phyloP scores from a whole-genome alignment of 257 asterid species.

The Solanum arcanum region DNA sequence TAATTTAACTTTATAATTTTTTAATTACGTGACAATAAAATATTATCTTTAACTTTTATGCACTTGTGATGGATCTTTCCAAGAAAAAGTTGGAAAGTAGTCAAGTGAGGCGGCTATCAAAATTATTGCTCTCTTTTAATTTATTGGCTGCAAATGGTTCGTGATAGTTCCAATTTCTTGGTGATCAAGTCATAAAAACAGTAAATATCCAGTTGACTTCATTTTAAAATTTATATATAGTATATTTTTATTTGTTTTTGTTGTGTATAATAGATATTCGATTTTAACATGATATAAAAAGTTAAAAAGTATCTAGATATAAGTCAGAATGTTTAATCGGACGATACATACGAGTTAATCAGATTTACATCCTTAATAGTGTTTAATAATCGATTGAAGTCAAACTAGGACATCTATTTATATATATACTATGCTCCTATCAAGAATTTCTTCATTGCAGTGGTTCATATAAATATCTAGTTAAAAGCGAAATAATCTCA shows the following conservation, averaged over 20 bases:
- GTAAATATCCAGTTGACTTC: background rate
- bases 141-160: background rate
- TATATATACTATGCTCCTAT: no score
- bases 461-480: no score
- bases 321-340: no score
- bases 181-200: background rate
- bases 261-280: fast-evolving
- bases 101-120: background rate
- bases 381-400: no score
- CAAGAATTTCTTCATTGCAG: no score
- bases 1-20: fast-evolving
- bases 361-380: no score
- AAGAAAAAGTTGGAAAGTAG: background rate
- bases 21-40: background rate
- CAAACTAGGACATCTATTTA: no score
- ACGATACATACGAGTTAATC: no score
- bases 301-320: no score
- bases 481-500: no score
- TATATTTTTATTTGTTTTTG: no score
- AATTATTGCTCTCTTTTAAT: background rate
- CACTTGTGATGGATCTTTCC: background rate
- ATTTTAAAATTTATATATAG: background rate
- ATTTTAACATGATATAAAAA: no score
- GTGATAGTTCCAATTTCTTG: background rate
- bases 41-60: background rate